Evolutionary conservation across 2,329 filamentous ascomycete genomes (phyloP).

Genomic region (Fonsecaea monophora): DNA sequence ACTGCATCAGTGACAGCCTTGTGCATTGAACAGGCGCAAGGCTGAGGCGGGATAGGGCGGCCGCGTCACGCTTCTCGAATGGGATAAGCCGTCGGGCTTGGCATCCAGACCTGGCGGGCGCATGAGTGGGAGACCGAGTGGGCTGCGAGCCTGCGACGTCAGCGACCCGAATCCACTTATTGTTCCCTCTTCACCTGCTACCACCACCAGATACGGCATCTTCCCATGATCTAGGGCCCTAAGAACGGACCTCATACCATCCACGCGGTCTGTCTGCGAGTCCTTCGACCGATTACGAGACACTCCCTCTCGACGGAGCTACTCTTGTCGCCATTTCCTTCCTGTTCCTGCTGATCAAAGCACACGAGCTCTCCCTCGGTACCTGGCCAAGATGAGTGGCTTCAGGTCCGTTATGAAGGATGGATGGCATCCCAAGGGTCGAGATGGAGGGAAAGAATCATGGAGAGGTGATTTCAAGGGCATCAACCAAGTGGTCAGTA

Average conservation of each 20-base stretch:
- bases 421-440: conserved; percentile 62
- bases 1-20: neutral
- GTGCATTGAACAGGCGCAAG: neutral
- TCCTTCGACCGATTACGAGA: conserved; percentile 2
- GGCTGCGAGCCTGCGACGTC: conserved; percentile 29
- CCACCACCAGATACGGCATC: neutral
- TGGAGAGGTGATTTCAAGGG: conserved; percentile 64
- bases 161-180: conserved; percentile 10
- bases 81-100: conserved; percentile 8
- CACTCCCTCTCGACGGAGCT: neutral
- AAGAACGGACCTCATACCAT: neutral
- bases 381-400: conserved; percentile 24
- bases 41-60: neutral
- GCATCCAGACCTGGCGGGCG: conserved; percentile 1
- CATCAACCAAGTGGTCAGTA: conserved; percentile 62
- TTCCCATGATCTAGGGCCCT: neutral
- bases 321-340: neutral
- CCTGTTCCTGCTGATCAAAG: neutral
- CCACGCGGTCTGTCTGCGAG: neutral
- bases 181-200: conserved; percentile 10
- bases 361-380: conserved; percentile 1
- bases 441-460: conserved; percentile 60
- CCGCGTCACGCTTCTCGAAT: neutral
- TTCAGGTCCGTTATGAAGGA: conserved; percentile 57
- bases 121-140: neutral